Evolutionary conservation across 1,284 basidiomycete genomes (phyloP), one percentile per base, ranked within the genome.

Genomic region (Cerrena zonata): DNA sequence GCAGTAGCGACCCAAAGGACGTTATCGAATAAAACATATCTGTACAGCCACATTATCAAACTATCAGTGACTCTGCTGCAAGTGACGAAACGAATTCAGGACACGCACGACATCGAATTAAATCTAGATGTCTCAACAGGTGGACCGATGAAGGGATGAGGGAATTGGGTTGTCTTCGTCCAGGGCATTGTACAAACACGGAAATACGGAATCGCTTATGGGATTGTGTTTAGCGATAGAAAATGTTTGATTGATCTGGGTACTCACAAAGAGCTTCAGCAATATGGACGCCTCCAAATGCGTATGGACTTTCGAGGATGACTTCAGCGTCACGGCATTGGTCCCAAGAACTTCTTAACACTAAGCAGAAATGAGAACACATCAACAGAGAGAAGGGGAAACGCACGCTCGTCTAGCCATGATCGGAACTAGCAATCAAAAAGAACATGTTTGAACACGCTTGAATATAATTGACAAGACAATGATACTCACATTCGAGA

Each of bases 271-370:
- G 70, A 0, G 82, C 84, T 66, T 91, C 89, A 2, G 89, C 86
- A 51, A 91, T 85, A 61, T 91, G 89, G 7, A 88, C 82, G 18
- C 89, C 89, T 1, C 86, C 84, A 78, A 91, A 89, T 2, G 87
- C 82, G 4, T 82, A 85, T 0, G 89, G 89, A 50, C 77, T 79
- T 61, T 86, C 83, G 50, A 90, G 77, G 21, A 91, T 69, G 4
- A 90, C 79, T 58, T 90, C 86, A 1, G 86, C 84, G 52, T 80
- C 83, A 55, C 82, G 73, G 56, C 86, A 89, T 3, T 81, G 82
- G 13, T 77, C 68, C 85, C 85, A 91, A 0, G 86, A 71, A 53
- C 87, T 83, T 2, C 75, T 56, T 4, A 91, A 73, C 2, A 91
- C 79, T 82, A 53, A 10, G 26, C 11, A 18, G 51, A 49, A 22